Percentiles rank a stretch among this genome's conserved stretches.
Evolutionary conservation across 192 early-diverging fungal species (phyloP).

Genomic region (Gaertneriomyces sp.): DNA sequence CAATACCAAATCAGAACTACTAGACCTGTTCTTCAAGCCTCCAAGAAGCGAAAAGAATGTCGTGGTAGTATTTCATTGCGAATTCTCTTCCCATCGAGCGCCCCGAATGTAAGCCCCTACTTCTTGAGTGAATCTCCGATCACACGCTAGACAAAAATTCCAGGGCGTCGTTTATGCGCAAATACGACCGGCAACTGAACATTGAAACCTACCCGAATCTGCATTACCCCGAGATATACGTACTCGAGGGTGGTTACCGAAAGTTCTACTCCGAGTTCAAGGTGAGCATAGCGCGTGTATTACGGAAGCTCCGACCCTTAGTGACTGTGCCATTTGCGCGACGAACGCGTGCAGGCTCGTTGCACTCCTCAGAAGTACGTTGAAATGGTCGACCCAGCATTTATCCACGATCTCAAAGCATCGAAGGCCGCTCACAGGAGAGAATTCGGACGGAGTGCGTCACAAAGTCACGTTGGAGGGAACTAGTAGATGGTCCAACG

Average conservation of each 20-base stretch:
- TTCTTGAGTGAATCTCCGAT: background rate
- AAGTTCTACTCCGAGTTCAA: slow-evolving; percentile 62
- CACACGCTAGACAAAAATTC: background rate
- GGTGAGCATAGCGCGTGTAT: slow-evolving; percentile 7
- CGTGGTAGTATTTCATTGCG: slow-evolving; percentile 81
- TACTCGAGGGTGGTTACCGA: slow-evolving; percentile 81
- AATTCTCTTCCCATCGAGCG: slow-evolving; percentile 76
- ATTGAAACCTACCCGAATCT: slow-evolving; percentile 67
- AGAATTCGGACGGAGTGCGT: slow-evolving; percentile 39
- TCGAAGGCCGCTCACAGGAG: slow-evolving; percentile 22
- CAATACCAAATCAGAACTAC: slow-evolving; percentile 56
- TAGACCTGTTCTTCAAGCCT: slow-evolving; percentile 53
- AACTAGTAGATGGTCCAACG: background rate
- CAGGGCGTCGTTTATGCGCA: slow-evolving; percentile 70
- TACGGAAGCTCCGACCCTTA: background rate
- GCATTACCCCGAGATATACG: slow-evolving; percentile 81
- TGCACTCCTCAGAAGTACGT: slow-evolving; percentile 76
- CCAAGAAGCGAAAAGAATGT: slow-evolving; percentile 40
- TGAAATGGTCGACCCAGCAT: slow-evolving; percentile 70
- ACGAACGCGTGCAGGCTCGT: slow-evolving; percentile 23
- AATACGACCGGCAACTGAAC: slow-evolving; percentile 71
- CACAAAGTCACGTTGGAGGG: slow-evolving; percentile 5
- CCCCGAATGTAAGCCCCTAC: slow-evolving; percentile 64
- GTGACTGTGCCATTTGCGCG: background rate
- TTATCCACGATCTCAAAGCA: slow-evolving; percentile 42